Evolutionary conservation across 1,284 basidiomycete genomes (phyloP), one percentile per base, ranked within the genome.

Genomic region (Inonotus obliquus): DNA sequence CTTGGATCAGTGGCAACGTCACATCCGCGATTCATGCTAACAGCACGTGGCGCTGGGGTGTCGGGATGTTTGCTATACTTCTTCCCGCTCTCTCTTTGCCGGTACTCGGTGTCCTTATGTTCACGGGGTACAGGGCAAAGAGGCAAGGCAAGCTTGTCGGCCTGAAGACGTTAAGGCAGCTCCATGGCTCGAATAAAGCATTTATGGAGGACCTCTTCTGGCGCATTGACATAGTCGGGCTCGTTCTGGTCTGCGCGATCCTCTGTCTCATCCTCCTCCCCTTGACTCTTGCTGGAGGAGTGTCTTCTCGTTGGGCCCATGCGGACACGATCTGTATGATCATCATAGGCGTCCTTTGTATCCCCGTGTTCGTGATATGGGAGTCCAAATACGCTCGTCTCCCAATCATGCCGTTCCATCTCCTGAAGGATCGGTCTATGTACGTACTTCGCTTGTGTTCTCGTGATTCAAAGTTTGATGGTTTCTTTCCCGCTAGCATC

Each of bases 51-150:
- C 65, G 69, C 44, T 76, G 74, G 73, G 76, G 73, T 57, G 71
- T 75, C 44, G 73, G 73, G 57, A 75, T 76, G 72, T 77, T 72
- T 71, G 74, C 70, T 4, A 76, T 77, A 66, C 75, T 78, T 63
- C 74, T 74, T 68, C 73, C 75, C 11, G 69, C 72, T 39, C 66
- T 68, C 57, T 54, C 69, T 17, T 45, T 76, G 21, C 73, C 74
- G 4, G 68, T 77, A 19, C 64, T 74, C 60, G 49, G 62, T 48
- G 66, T 70, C 1, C 67, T 77, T 49, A 53, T 70, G n/a, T 23
- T 67, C 54, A 75, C 73, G 2, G 65, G 70, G 55, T 60, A 35
- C n/a, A 19, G 29, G 4, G 65, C 58, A 61, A 66, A 66, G 37
- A 59, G 63, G 19, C 32, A 63, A 7, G 74, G 75, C 9, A 63